Percentiles rank a stretch among this genome's conserved stretches.
Conservation (phyloP, 805 yeast species). For the Nakazawaea ernobii region DNA sequence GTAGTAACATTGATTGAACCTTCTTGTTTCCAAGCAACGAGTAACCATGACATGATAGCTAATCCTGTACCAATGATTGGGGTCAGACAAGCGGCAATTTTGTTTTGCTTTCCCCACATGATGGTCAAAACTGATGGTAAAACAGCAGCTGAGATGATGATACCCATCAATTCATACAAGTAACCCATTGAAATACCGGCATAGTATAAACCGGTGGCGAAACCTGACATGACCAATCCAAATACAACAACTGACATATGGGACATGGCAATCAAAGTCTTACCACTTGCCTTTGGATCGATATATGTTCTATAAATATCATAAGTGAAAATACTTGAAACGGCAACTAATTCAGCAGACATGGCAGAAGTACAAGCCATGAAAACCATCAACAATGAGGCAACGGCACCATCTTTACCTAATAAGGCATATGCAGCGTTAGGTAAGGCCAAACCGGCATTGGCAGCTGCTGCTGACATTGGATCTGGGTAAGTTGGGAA, state of each 20-base stretch:
- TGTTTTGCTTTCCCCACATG: constrained; percentile 60
- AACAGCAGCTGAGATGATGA: constrained; percentile 83
- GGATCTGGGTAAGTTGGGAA: constrained; percentile 79
- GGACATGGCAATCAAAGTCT: constrained; percentile 60
- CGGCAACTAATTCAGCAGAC: constrained; percentile 87
- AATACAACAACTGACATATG: constrained; percentile 57
- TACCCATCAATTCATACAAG: constrained; percentile 83
- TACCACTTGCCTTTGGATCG: constrained; percentile 75
- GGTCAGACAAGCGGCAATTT: constrained; percentile 62
- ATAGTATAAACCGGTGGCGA: constrained; percentile 75
- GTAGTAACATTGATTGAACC: constrained; percentile 39
- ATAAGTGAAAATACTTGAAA: constrained; percentile 78
- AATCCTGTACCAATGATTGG: constrained; percentile 74
- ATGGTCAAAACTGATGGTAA: constrained; percentile 66
- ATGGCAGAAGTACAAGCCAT: constrained; percentile 93
- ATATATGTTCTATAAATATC: constrained; percentile 80
- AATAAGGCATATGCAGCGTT: constrained; percentile 77
- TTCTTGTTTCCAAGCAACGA: constrained; percentile 37
- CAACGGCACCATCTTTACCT: constrained; percentile 87
- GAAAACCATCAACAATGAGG: constrained; percentile 70
- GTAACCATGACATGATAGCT: constrained; percentile 69
- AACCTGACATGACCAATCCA: constrained; percentile 68
- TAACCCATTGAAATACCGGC: constrained; percentile 86
- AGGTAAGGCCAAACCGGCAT: constrained; percentile 76
- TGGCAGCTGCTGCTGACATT: constrained; percentile 62